Base-by-base conservation (phyloP, 2,329 filamentous ascomycete genomes). In the Curvularia sp. region DNA sequence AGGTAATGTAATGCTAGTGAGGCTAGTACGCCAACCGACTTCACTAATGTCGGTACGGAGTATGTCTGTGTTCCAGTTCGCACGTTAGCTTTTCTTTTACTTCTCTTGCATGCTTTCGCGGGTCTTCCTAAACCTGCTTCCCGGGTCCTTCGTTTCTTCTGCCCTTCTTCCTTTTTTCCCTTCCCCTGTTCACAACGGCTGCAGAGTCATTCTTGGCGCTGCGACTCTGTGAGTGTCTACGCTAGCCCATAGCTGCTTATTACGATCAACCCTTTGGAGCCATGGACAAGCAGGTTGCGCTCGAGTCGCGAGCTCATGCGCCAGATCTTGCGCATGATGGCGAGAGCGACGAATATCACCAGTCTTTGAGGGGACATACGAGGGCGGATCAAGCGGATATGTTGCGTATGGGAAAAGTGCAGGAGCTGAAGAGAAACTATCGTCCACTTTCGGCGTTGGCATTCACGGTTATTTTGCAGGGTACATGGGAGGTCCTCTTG, bases 401-500 rank as follows among this genome's bases (percentile, higher is more conserved):
- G 73, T 49, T 49, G 39, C 69, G 73, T 15, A 75, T 75, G 73
- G 73, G 72, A 13, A 75, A 75, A 47, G 62, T 69, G 35, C 71
- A 75, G 61, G 70, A 75, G 50, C 42, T 74, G 58, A 72, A 64
- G 57, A 71, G 73, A 57, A 74, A 75, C 55, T 75, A 73, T 54
- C 72, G 72, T 38, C 70, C 71, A 2, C 51, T 75, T 22, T 74
- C 71, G 15, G 70, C 70, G 18, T 60, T 75, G 20, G 73, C 70
- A 1, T 75, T 75, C 48, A 73, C 70, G 0, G 67, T 75, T 28
- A 74, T 75, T 31, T 61, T 75, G 5, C 71, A 73, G 49, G 71
- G 70, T 48, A 73, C 70, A 24, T 75, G 73, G 73, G 73, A 75
- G 38, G 71, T 73, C 20, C 65, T 75, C 7, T 59, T 75, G 62